These are phyloP conservation scores for Isatis tinctoria DNA, from an alignment of 345 rosid species.

Conservation along the genomic window DNA sequence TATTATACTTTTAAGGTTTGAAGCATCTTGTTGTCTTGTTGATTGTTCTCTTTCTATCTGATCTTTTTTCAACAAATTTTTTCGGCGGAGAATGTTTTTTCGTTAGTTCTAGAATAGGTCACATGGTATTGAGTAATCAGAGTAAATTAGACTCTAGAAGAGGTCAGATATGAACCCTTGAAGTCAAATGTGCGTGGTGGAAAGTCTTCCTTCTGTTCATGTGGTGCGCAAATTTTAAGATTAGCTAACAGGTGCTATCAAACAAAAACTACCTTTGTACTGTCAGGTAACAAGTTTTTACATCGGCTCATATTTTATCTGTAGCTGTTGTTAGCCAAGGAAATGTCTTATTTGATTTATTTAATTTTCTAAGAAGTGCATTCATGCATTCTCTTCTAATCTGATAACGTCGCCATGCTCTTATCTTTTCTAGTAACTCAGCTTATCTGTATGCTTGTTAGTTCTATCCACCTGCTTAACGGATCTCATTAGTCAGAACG, in stretches of 20 bases:
- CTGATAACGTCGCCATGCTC: background rate
- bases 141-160: background rate
- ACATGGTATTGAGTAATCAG: background rate
- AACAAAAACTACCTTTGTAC: background rate
- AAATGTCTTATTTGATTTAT: background rate
- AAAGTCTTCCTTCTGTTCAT: background rate
- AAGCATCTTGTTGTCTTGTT: background rate
- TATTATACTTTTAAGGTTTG: constrained; percentile 10
- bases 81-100: background rate
- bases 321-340: background rate
- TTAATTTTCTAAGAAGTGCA: background rate
- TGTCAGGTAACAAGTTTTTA: constrained; percentile 18
- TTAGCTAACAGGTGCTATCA: background rate
- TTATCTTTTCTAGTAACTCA: background rate
- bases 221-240: background rate
- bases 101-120: background rate
- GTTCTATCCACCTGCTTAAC: background rate
- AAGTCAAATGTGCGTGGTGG: background rate
- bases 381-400: background rate
- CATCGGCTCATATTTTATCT: background rate
- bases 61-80: background rate
- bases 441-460: background rate
- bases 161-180: background rate
- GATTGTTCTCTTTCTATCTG: background rate
- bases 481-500: background rate